Evolutionary conservation across 73 alveolate species (phyloP).

Genomic region (Vitrella brassicaformis): DNA sequence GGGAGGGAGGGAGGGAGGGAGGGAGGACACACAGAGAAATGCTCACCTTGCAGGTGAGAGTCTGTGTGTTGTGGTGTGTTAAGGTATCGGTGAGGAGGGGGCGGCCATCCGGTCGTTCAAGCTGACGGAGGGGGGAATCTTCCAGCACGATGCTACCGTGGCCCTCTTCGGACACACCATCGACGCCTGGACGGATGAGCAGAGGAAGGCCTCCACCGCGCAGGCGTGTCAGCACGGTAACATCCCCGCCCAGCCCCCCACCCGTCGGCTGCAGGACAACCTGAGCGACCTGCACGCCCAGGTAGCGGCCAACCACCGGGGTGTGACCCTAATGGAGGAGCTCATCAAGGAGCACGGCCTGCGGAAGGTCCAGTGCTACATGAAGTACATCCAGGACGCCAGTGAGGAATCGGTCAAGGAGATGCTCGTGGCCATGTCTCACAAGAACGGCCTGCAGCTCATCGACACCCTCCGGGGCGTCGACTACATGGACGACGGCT

Average conservation of each 20-base stretch:
- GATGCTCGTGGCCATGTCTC: slow-evolving; percentile 55
- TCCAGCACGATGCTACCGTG: slow-evolving; percentile 48
- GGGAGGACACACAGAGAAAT: too few relatives aligned
- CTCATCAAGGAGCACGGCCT: slow-evolving; percentile 55
- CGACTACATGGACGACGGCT: slow-evolving; percentile 78
- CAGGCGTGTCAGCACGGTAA: too few relatives aligned
- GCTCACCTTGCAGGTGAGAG: too few relatives aligned
- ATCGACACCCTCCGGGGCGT: too few relatives aligned
- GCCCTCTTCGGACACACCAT: slow-evolving; percentile 35
- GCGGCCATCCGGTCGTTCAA: slow-evolving; percentile 51
- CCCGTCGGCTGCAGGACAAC: slow-evolving; percentile 17
- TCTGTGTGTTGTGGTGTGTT: too few relatives aligned
- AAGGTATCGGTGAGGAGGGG: slow-evolving; percentile 46
- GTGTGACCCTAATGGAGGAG: slow-evolving; percentile 49
- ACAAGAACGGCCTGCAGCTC: too few relatives aligned
- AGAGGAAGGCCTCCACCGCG: too few relatives aligned
- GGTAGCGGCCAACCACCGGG: slow-evolving; percentile 75
- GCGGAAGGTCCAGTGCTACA: slow-evolving; percentile 59
- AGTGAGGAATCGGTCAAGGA: slow-evolving; percentile 61
- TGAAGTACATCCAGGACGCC: slow-evolving; percentile 61
- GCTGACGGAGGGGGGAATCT: slow-evolving; percentile 47
- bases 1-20: too few relatives aligned
- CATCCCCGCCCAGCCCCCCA: too few relatives aligned
- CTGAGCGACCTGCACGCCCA: slow-evolving; percentile 39
- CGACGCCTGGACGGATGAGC: too few relatives aligned